Evolutionary conservation across 1,284 basidiomycete species (phyloP), one percentile per base, ranked within the genome.

Genomic region (Hortiboletus rubellus): DNA sequence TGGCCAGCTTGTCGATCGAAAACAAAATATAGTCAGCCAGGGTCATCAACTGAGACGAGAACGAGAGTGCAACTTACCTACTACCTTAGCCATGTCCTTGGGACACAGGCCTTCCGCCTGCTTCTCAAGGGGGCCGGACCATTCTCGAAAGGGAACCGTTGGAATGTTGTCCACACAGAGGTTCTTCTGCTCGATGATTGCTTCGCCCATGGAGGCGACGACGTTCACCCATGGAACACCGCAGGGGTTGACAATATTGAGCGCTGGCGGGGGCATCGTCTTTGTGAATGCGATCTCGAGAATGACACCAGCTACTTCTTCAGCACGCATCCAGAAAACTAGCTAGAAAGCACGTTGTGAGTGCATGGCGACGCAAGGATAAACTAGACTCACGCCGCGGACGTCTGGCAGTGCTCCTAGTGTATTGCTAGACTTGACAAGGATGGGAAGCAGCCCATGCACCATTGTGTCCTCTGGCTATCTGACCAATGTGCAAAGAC

Each of bases 381-480:
- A 18, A 30, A 52, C 22, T 10, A 17, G 31, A 64, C 65, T 46
- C 42, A 72, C 69, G 31, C 68, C 68, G 7, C 30, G 18, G 1
- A 55, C 45, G 6, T 62, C 61, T 3, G 74, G 73, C 10, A 78
- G 55, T 14, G 52, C 66, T 3, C 67, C 64, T 0, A 74, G 59
- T 3, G 59, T 60, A 3, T 66, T 36, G 7, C 66, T 66, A 1
- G 69, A 71, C 44, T 64, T 66, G 41, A 74, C 64, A 7, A 66
- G 41, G 18, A 64, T 58, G 9, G 72, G 67, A 9, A 72, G 51
- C 63, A 6, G 64, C 50, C 71, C 71, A 72, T 7, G 62, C 61
- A 8, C 71, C 71, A 14, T 60, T 59, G 2, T 47, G 38, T 3
- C 62, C 61, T 9, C 69, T 66, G 2, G 60, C 49, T 15, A 72